A percentile compares a stretch with the other conserved stretches of the same genome.
Evolutionary conservation across 176 grass and related monocot species (phyloP).

Genomic region (Oryza officinalis): DNA sequence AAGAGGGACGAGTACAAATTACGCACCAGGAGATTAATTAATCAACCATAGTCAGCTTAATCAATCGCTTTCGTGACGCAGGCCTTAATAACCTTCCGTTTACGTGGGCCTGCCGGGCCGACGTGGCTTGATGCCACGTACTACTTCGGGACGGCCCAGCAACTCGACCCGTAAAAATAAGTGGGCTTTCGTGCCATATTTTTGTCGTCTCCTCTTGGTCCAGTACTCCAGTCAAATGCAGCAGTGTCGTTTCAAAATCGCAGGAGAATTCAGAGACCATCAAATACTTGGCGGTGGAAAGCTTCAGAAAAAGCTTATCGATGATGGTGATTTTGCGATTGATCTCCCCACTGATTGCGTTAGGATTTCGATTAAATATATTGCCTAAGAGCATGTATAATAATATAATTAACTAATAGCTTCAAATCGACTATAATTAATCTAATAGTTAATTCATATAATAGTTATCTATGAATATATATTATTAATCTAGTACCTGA

Average conservation of each 20-base stretch:
- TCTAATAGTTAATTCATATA: no score
- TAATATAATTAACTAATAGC: no score
- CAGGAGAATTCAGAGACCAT: not conserved
- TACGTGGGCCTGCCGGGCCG: not conserved
- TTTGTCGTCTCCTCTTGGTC: not conserved
- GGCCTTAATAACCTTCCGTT: not conserved
- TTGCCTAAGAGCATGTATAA: no score
- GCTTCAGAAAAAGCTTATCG: not conserved
- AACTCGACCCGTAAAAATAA: not conserved
- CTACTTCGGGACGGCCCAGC: not conserved
- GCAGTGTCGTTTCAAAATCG: not conserved
- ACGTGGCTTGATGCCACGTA: not conserved
- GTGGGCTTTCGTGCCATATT: not conserved
- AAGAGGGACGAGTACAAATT: not conserved
- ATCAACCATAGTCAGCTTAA: not conserved
- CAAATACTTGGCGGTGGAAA: not conserved
- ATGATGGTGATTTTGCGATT: not conserved
- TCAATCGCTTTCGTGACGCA: not conserved
- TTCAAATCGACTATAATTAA: no score
- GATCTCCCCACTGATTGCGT: constrained; percentile 16
- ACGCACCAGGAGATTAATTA: not conserved
- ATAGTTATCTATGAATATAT: no score
- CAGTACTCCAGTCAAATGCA: not conserved
- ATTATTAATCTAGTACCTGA: no score
- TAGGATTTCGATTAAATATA: not conserved